phyloP scores from a whole-genome alignment of 2,329 filamentous ascomycete genomes.

The Lecanoromycetidae sp. region DNA sequence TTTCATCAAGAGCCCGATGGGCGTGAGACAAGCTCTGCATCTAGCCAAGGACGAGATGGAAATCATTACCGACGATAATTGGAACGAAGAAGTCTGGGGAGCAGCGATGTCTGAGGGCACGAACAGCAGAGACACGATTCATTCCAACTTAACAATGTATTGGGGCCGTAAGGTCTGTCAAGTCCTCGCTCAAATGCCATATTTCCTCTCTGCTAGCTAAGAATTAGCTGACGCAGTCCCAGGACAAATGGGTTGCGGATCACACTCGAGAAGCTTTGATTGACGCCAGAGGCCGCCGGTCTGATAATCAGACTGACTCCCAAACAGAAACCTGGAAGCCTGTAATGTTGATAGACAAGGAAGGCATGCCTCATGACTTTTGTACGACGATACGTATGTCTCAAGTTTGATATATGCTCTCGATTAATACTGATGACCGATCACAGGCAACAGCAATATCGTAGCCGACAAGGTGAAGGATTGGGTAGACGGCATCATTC shows the following conservation, averaged over 20 bases:
- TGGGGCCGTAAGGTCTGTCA: constrained; percentile 34
- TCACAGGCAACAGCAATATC: constrained; percentile 12
- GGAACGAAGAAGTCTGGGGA: constrained; percentile 50
- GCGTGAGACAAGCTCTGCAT: constrained; percentile 22
- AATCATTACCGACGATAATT: constrained; percentile 44
- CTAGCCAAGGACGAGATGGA: constrained; percentile 48
- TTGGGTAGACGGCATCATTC: constrained; percentile 16
- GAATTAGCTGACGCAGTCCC: constrained; percentile 5
- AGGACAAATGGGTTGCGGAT: constrained; percentile 52
- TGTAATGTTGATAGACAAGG: constrained; percentile 44
- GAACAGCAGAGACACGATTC: constrained; percentile 22
- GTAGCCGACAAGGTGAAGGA: constrained; percentile 13
- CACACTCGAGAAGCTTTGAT: constrained; percentile 46
- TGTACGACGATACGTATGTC: constrained; percentile 37
- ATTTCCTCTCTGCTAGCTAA: background rate
- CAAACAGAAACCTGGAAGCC: constrained; percentile 25
- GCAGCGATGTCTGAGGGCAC: constrained; percentile 15
- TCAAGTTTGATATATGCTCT: background rate
- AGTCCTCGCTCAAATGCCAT: background rate
- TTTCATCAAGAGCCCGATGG: constrained; percentile 18
- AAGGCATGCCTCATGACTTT: constrained; percentile 47
- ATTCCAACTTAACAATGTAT: constrained; percentile 42
- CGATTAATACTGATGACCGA: background rate
- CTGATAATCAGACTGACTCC: background rate
- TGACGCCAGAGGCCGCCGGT: constrained; percentile 26